Evolutionary conservation across 495 filamentous ascomycete species (phyloP).

Genomic region (Podospora sp.): DNA sequence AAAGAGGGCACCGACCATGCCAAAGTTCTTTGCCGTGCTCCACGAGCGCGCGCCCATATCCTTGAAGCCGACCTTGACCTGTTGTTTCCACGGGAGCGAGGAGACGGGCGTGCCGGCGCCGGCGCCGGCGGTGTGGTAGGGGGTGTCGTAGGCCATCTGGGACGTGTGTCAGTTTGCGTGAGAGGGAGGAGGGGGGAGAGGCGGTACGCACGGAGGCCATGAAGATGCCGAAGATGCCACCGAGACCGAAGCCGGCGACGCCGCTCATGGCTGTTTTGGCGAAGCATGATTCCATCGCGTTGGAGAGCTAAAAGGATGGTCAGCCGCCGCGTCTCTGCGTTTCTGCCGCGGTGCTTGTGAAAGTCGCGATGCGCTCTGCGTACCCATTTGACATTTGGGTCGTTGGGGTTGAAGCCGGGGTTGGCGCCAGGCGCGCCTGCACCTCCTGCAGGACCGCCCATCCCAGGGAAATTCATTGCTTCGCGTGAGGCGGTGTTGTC

Average conservation of each 20-base stretch:
- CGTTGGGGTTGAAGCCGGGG: conserved; percentile 41
- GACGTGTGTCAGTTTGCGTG: not conserved
- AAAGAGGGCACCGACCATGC: conserved; percentile 85
- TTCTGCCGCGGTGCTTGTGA: not conserved
- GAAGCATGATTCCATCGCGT: conserved; percentile 84
- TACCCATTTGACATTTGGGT: conserved; percentile 46
- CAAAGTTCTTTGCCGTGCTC: conserved; percentile 93
- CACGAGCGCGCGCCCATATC: conserved; percentile 89
- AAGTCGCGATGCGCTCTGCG: not conserved
- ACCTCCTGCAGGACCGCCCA: conserved; percentile 14
- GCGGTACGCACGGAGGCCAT: conserved; percentile 77
- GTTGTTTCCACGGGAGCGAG: conserved; percentile 76
- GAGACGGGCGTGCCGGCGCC: conserved; percentile 55
- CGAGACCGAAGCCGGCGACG: conserved; percentile 85
- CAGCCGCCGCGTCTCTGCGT: not conserved
- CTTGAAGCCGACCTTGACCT: conserved; percentile 80
- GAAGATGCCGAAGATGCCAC: conserved; percentile 90
- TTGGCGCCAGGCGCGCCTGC: conserved; percentile 13
- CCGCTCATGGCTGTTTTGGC: conserved; percentile 82
- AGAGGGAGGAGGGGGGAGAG: not conserved
- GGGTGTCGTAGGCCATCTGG: conserved; percentile 45
- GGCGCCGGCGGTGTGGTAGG: conserved; percentile 30
- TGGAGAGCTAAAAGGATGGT: conserved; percentile 37
- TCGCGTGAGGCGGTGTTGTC: not conserved
- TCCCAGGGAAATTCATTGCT: conserved; percentile 33